Conservation (phyloP, 2,329 filamentous ascomycete genomes). For the Fusarium udum region DNA sequence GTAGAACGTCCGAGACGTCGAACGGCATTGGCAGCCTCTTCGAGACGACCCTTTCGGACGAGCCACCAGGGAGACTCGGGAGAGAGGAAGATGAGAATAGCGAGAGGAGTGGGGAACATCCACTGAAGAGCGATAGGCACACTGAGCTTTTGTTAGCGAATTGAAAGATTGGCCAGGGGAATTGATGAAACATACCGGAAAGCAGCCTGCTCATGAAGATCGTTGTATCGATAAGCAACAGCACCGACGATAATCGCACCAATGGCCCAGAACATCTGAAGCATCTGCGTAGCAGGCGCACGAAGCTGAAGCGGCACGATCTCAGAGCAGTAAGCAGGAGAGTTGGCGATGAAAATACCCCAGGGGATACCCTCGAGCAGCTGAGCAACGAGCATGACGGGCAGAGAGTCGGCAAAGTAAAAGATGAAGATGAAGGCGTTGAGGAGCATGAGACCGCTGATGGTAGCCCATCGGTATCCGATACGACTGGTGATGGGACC, state of each 20-base stretch:
- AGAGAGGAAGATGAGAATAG: conserved; percentile 60
- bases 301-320: conserved; percentile 67
- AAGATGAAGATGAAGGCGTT: conserved; percentile 58
- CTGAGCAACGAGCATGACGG: conserved; percentile 60
- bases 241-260: conserved; percentile 67
- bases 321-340: conserved; percentile 68
- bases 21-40: conserved; percentile 56
- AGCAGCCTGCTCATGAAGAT: neutral
- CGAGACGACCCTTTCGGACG: conserved; percentile 56
- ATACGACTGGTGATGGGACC: conserved; percentile 51
- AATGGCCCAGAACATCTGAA: conserved; percentile 73
- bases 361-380: conserved; percentile 68
- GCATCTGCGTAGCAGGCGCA: conserved; percentile 65
- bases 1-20: conserved; percentile 54
- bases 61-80: conserved; percentile 66
- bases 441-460: conserved; percentile 50
- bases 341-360: conserved; percentile 71
- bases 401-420: conserved; percentile 60
- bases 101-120: conserved; percentile 66
- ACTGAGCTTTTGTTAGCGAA: conserved; percentile 44
- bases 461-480: conserved; percentile 52
- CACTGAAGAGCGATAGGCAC: conserved; percentile 66
- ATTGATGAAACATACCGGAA: conserved; percentile 20
- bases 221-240: conserved; percentile 63
- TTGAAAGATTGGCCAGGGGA: conserved; percentile 22